phyloP scores from a whole-genome alignment of 1,139 yeast species.

The Nematodospora anomalae region DNA sequence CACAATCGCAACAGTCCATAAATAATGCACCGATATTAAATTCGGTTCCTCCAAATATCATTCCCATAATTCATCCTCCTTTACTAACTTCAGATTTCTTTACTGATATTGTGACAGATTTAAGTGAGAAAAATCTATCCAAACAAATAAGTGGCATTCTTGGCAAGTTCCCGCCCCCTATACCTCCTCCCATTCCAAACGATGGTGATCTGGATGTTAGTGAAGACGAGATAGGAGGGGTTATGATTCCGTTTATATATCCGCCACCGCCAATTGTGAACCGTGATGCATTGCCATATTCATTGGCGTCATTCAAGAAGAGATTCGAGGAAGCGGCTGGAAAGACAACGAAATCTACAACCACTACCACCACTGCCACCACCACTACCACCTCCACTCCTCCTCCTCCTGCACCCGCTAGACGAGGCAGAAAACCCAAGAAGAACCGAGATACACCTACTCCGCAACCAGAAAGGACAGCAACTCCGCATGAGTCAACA shows the following conservation, averaged over 20 bases:
- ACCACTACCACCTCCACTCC: slow-evolving; percentile 10
- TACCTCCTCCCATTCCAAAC: slow-evolving; percentile 31
- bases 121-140: slow-evolving; percentile 17
- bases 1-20: slow-evolving; percentile 10
- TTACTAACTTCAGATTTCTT: slow-evolving; percentile 33
- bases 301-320: slow-evolving; percentile 17
- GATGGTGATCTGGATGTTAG: slow-evolving; percentile 11
- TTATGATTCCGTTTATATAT: slow-evolving; percentile 48
- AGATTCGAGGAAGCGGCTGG: slow-evolving; percentile 4
- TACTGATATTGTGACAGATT: slow-evolving; percentile 31
- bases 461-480: slow-evolving; percentile 6
- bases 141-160: slow-evolving; percentile 29
- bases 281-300: slow-evolving; percentile 25
- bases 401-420: slow-evolving; percentile 1
- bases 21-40: slow-evolving; percentile 20
- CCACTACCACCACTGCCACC: slow-evolving; percentile 2
- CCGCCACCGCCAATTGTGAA: slow-evolving; percentile 46
- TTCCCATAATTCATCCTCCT: slow-evolving; percentile 41
- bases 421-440: slow-evolving; percentile 9
- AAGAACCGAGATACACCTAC: slow-evolving; percentile 2
- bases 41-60: slow-evolving; percentile 36
- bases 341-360: slow-evolving; percentile 12
- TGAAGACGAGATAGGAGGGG: slow-evolving; percentile 24
- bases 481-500: slow-evolving; percentile 9
- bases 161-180: slow-evolving; percentile 43